Conservation (phyloP, 2,329 filamentous ascomycete genomes). For the Bipolaris bicolor region DNA sequence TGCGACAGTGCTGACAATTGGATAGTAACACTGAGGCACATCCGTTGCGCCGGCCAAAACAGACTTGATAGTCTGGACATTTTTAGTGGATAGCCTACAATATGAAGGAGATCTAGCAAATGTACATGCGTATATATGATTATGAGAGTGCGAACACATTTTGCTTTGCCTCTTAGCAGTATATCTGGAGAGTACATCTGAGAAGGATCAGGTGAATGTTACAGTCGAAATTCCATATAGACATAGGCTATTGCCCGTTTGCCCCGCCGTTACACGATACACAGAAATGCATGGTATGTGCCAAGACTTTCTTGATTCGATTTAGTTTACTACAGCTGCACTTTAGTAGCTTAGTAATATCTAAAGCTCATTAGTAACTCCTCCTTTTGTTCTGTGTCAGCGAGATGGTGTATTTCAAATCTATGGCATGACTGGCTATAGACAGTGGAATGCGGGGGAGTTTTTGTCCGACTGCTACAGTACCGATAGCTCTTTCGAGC, state of each 20-base stretch:
- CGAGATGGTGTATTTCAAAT: neutral
- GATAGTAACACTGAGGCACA: slow-evolving; percentile 61
- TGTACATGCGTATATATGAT: neutral
- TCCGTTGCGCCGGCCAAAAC: slow-evolving; percentile 52
- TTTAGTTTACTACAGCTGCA: neutral
- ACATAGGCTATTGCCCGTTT: neutral
- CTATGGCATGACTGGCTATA: neutral
- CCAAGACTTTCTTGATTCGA: slow-evolving; percentile 3
- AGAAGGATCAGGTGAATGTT: too few relatives aligned
- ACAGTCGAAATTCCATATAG: neutral
- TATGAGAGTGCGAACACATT: neutral
- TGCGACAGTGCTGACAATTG: neutral
- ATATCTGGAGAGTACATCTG: neutral
- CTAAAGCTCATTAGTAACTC: neutral
- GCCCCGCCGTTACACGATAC: neutral
- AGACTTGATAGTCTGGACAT: neutral
- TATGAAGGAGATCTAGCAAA: neutral
- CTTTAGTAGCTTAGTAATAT: neutral
- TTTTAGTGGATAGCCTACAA: neutral
- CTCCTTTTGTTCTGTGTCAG: neutral
- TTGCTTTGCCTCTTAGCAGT: neutral
- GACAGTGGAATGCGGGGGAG: neutral
- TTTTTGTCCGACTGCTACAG: neutral
- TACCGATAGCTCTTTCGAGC: neutral
- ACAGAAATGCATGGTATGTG: neutral